These are phyloP conservation scores for Albugo candida DNA, from an alignment of 352 stramenopile species.

Conservation along the genomic window DNA sequence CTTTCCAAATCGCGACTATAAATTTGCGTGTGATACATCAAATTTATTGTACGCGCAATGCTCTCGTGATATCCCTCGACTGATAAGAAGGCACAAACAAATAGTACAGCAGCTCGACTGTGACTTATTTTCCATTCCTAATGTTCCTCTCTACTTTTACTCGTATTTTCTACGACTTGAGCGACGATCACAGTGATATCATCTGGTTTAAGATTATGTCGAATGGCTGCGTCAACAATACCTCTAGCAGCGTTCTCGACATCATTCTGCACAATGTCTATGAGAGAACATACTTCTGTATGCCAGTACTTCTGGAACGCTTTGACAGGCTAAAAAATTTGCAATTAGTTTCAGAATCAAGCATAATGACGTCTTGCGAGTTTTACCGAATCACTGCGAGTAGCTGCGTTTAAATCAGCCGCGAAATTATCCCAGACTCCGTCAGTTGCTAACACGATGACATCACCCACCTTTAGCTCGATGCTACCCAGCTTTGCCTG, in stretches of 20 bases:
- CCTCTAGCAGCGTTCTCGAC: slow-evolving; percentile 24
- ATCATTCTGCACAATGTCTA: slow-evolving; percentile 29
- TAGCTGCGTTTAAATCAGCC: slow-evolving; percentile 21
- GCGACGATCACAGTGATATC: slow-evolving; percentile 66
- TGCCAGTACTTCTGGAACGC: slow-evolving; percentile 47
- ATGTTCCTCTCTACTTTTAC: too few relatives aligned
- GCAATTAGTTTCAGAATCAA: not conserved
- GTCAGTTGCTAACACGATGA: slow-evolving; percentile 63
- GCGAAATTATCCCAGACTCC: slow-evolving; percentile 72
- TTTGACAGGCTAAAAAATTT: slow-evolving; percentile 20
- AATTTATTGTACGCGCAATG: too few relatives aligned
- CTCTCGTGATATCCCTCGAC: too few relatives aligned
- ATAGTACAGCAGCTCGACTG: too few relatives aligned
- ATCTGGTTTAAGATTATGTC: slow-evolving; percentile 72
- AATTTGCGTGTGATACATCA: too few relatives aligned
- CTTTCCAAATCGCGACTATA: too few relatives aligned
- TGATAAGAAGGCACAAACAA: too few relatives aligned
- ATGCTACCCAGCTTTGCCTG: slow-evolving; percentile 52
- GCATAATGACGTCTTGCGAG: not conserved
- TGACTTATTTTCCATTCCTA: too few relatives aligned
- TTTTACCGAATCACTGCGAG: slow-evolving; percentile 35
- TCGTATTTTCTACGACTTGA: slow-evolving; percentile 18
- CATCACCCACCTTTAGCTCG: slow-evolving; percentile 46
- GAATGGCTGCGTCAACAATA: slow-evolving; percentile 42
- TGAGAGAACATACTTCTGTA: slow-evolving; percentile 28